Conservation (phyloP, 1,284 basidiomycete species). For the Ceratobasidium sp. region DNA sequence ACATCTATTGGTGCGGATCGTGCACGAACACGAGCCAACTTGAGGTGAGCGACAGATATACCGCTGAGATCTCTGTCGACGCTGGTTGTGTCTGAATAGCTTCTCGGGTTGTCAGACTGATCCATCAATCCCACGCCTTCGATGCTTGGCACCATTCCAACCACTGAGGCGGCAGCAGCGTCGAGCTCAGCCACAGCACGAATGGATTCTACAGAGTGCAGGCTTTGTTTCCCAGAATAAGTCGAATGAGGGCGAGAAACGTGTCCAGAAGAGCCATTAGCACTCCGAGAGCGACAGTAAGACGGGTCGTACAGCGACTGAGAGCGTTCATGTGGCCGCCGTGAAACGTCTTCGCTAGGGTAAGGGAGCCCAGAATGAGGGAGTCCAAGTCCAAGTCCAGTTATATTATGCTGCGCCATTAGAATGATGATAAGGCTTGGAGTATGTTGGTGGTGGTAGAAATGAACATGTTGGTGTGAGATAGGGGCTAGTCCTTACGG, state of each 20-base stretch:
- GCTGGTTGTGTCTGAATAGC: neutral
- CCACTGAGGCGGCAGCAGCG: conserved; percentile 6
- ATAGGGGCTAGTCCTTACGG: conserved; percentile 5
- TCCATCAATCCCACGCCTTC: neutral
- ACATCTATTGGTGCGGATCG: conserved; percentile 9
- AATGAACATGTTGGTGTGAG: conserved; percentile 5
- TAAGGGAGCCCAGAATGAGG: neutral
- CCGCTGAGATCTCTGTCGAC: neutral
- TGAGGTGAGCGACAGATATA: neutral
- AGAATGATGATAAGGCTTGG: neutral
- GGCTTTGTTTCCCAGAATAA: neutral
- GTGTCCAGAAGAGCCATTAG: neutral
- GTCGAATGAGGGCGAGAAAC: conserved; percentile 1
- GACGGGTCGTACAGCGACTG: conserved; percentile 12
- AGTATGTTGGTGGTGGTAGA: neutral
- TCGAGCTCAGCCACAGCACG: neutral
- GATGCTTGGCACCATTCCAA: neutral
- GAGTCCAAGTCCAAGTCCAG: conserved; percentile 35
- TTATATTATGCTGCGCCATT: conserved; percentile 5
- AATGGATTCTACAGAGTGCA: neutral
- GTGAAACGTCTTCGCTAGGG: neutral
- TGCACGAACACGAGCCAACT: conserved; percentile 26
- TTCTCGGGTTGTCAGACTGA: neutral
- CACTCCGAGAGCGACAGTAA: neutral
- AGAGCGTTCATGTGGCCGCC: conserved; percentile 8